Evolutionary conservation across 805 yeast genomes (phyloP), one percentile per base, ranked within the genome.

Genomic region (Wickerhamomyces alni): DNA sequence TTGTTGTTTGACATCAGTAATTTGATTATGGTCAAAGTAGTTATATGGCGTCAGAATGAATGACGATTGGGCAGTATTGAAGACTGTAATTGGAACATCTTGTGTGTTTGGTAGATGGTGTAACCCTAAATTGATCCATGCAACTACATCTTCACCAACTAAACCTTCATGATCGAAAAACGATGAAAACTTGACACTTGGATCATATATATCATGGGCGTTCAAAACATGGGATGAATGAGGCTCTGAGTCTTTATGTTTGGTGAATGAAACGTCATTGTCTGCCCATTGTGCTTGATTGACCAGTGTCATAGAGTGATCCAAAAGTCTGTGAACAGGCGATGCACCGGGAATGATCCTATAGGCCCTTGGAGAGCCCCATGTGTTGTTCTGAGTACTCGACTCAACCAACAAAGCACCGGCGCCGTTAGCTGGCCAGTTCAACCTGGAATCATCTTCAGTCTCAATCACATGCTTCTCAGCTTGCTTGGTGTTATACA

Each of bases 21-120:
- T 42, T 36, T 55, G 57, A 17, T 48, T 53, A 16, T 21, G 30
- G 32, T 52, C 55, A 25, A 56, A 56, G 50, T 52, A 56, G 44
- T 56, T 56, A 44, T 43, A 55, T 19, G 61, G 61, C 5, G 61
- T 56, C 17, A 56, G 35, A 19, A 51, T 26, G 22, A 56, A 44
- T 13, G 48, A 40, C 5, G 57, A 43, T 33, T 41, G 45, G 12
- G 59, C 61, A 22, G 59, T 52, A 33, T 42, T 47, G 46, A 46
- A 56, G 24, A 56, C 44, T 11, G 61, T 56, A 33, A 46, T 52
- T 43, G 59, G 61, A 27, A 56, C 50, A 43, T 56, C 61, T 30
- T 56, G 55, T 21, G 58, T 50, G 40, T 50, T 55, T 43, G 61
- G 61, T 35, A 56, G 44, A 36, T 56, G 61, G 33, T 56, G 61